Conservation (phyloP, 129 eudicot genomes). For the Ambrosia artemisiifolia region DNA sequence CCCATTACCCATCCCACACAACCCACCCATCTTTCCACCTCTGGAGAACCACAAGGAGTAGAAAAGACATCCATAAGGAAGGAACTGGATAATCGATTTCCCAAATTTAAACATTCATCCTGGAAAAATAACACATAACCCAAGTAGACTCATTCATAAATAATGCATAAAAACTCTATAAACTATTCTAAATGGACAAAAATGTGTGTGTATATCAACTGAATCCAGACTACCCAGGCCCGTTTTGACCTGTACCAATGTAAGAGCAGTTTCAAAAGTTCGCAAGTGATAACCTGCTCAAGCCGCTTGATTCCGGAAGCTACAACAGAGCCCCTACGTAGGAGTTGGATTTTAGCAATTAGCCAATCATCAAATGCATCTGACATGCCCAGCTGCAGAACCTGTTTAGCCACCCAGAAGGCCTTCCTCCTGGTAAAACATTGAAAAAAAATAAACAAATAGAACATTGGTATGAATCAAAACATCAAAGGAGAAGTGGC, state of each 20-base stretch:
- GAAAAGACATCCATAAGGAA: background rate
- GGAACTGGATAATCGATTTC: background rate
- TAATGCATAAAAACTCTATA: background rate
- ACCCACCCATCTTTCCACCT: background rate
- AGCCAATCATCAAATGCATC: slow-evolving; percentile 99
- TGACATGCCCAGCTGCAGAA: slow-evolving; percentile 94
- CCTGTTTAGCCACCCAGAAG: slow-evolving; percentile 97
- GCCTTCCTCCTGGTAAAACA: slow-evolving; percentile 71
- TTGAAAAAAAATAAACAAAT: background rate
- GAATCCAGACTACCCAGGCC: background rate
- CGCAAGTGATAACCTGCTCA: slow-evolving; percentile 57
- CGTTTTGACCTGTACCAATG: background rate
- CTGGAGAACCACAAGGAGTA: background rate
- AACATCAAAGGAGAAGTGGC: background rate
- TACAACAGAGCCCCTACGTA: slow-evolving; percentile 84
- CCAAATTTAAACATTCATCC: slow-evolving; percentile 2
- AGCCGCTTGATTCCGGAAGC: slow-evolving; percentile 82
- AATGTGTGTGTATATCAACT: background rate
- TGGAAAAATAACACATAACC: background rate
- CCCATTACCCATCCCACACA: background rate
- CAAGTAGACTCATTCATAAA: background rate
- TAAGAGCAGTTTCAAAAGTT: background rate
- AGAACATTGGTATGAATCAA: background rate
- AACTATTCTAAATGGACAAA: background rate
- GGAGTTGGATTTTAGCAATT: slow-evolving; percentile 79